Base-by-base conservation (phyloP, 371 early-diverging fungal genomes). In the Mucor plumbeus region DNA sequence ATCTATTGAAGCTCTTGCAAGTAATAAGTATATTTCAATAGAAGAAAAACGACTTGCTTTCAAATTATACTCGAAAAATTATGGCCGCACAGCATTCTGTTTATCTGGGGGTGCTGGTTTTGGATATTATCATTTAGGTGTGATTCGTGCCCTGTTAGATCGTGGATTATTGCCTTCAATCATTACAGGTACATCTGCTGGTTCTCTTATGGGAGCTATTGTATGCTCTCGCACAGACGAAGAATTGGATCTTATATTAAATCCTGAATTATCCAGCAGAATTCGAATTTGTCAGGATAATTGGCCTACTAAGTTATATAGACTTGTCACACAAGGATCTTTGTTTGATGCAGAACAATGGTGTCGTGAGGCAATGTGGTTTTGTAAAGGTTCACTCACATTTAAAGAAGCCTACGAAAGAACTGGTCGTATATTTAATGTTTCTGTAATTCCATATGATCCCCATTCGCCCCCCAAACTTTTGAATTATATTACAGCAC, bases 21-120 rank as follows among this genome's bases (percentile, higher is more conserved):
- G 79, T 5, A 84, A 84, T 7, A 61, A 72, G 21, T 57, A 72
- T 34, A 69, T 90, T 21, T 63, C 86, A 4, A 43, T 74, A 14
- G 83, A 85, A 21, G 90, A 88, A 13, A 92, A 94, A 74, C 77
- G 85, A 14, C 81, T 81, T 10, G 92, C 95, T 61, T 91, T 96
- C 69, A 88, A 84, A 59, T 79, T 91, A 31, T 87, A 90, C 40
- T 87, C 88, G 40, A 86, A 90, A 64, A 88, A 92, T 48, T 95
- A 91, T 76, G 97, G 97, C 3, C 82, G 94, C 10, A 92, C 95
- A 0, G 97, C 97, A 1, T 81, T 97, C 64, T 90, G 95, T 65
- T 83, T 97, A 36, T 89, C 90, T 8, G 97, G 97, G 14, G 97
- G 97, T 53, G 96, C 94, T 0, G 86, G 90, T 31, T 91, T 96